These are phyloP conservation scores for Dimocarpus longan DNA, from an alignment of 345 rosid genomes.

Conservation along the genomic window DNA sequence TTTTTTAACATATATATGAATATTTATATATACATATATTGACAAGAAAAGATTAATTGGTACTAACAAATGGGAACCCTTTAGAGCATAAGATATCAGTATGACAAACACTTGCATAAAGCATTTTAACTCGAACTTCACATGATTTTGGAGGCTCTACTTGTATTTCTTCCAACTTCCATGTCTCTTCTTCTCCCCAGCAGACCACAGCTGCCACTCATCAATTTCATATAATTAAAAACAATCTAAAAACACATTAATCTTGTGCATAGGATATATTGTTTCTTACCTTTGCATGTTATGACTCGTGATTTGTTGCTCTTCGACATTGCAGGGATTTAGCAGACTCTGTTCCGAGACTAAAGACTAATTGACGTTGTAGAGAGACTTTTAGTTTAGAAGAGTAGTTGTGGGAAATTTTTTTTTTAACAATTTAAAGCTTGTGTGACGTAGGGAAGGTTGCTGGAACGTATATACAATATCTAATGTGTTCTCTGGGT, in stretches of 20 bases:
- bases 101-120: slow-evolving; percentile 69
- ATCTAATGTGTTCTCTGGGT: too few relatives aligned
- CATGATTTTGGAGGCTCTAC: slow-evolving; percentile 63
- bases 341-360: too few relatives aligned
- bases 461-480: too few relatives aligned
- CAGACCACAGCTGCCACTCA: slow-evolving; percentile 45
- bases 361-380: too few relatives aligned
- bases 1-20: too few relatives aligned
- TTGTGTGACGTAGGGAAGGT: too few relatives aligned
- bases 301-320: slow-evolving; percentile 9
- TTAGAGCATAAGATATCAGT: slow-evolving; percentile 38
- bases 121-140: slow-evolving; percentile 65
- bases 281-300: slow-evolving; percentile 23
- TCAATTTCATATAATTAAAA: not conserved
- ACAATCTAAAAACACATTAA: not conserved
- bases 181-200: slow-evolving; percentile 52
- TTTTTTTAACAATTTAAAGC: too few relatives aligned
- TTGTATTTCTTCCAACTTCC: slow-evolving; percentile 59
- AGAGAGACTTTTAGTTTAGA: too few relatives aligned
- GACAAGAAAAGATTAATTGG: too few relatives aligned
- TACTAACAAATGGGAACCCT: slow-evolving; percentile 41
- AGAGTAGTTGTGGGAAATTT: too few relatives aligned
- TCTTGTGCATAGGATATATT: not conserved
- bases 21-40: too few relatives aligned
- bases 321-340: not conserved